Evolutionary conservation across 805 yeast genomes (phyloP).

Genomic region (Vanderwaltozyma yarrowii): DNA sequence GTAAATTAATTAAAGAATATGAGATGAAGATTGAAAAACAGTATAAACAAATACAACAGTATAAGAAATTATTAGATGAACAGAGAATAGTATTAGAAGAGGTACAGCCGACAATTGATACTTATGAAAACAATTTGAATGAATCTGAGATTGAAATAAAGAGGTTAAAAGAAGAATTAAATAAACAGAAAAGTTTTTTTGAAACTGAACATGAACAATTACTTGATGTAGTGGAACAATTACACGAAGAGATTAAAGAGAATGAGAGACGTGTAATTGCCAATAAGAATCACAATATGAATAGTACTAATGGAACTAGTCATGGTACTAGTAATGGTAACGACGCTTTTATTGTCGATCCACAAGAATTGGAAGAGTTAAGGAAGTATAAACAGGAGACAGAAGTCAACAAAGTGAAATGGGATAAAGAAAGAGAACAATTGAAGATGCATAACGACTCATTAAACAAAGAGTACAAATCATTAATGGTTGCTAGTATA

Average conservation of each 20-base stretch:
- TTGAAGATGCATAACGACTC: slow-evolving; percentile 22
- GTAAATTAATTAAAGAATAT: slow-evolving; percentile 5
- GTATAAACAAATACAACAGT: slow-evolving; percentile 15
- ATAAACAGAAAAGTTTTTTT: slow-evolving; percentile 19
- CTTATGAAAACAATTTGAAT: slow-evolving; percentile 26
- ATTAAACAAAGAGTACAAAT: slow-evolving; percentile 19
- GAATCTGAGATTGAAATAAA: slow-evolving; percentile 20
- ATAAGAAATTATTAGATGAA: slow-evolving; percentile 23
- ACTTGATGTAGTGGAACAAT: slow-evolving; percentile 23
- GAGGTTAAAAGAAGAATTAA: slow-evolving; percentile 16
- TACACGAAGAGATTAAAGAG: slow-evolving; percentile 26
- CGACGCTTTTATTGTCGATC: slow-evolving; percentile 1
- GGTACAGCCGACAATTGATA: slow-evolving; percentile 24
- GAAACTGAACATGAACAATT: slow-evolving; percentile 25
- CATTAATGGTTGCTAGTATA: slow-evolving; percentile 4
- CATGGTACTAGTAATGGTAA: neutral
- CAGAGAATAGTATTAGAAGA: slow-evolving; percentile 25
- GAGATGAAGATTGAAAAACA: slow-evolving; percentile 13
- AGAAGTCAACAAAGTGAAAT: slow-evolving; percentile 11
- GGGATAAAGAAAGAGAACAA: slow-evolving; percentile 23
- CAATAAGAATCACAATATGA: slow-evolving; percentile 2
- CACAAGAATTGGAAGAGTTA: slow-evolving; percentile 8
- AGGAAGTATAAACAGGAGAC: slow-evolving; percentile 7
- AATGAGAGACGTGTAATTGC: slow-evolving; percentile 14
- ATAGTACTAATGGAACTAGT: neutral